Evolutionary conservation across 805 yeast species (phyloP).

Genomic region (Huiozyma sinensis): DNA sequence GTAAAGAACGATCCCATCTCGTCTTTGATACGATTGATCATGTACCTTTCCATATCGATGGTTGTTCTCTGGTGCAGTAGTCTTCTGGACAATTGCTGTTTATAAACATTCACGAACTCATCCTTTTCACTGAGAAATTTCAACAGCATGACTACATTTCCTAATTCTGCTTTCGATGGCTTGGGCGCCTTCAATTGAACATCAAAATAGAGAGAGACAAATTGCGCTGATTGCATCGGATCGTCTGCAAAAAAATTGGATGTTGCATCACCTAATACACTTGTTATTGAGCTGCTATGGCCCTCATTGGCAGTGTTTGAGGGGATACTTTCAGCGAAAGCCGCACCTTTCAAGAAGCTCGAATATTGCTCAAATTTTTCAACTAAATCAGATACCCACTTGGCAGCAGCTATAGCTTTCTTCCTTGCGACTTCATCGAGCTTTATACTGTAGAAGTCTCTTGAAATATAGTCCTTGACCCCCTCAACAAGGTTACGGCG

Average conservation of each 20-base stretch:
- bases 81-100: slow-evolving; percentile 77
- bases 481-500: slow-evolving; percentile 7
- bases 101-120: slow-evolving; percentile 73
- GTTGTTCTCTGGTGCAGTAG: slow-evolving; percentile 41
- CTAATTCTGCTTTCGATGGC: slow-evolving; percentile 32
- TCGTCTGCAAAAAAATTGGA: slow-evolving; percentile 45
- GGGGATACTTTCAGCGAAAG: neutral
- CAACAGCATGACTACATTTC: slow-evolving; percentile 50
- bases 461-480: slow-evolving; percentile 9
- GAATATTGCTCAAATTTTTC: slow-evolving; percentile 42
- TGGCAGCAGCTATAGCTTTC: slow-evolving; percentile 41
- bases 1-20: slow-evolving; percentile 76
- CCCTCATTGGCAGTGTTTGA: slow-evolving; percentile 18
- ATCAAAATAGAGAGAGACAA: slow-evolving; percentile 47
- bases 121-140: slow-evolving; percentile 72
- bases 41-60: slow-evolving; percentile 55
- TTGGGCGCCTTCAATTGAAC: slow-evolving; percentile 36
- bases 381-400: slow-evolving; percentile 57
- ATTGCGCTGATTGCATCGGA: slow-evolving; percentile 39
- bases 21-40: slow-evolving; percentile 56
- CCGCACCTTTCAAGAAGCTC: slow-evolving; percentile 21
- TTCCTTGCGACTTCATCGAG: slow-evolving; percentile 21
- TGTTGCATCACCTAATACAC: slow-evolving; percentile 40
- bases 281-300: neutral
- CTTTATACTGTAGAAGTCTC: slow-evolving; percentile 7